Evolutionary conservation across 257 asterid genomes (phyloP), one percentile per base, ranked within the genome.

Genomic region (Marsdenia floribunda): DNA sequence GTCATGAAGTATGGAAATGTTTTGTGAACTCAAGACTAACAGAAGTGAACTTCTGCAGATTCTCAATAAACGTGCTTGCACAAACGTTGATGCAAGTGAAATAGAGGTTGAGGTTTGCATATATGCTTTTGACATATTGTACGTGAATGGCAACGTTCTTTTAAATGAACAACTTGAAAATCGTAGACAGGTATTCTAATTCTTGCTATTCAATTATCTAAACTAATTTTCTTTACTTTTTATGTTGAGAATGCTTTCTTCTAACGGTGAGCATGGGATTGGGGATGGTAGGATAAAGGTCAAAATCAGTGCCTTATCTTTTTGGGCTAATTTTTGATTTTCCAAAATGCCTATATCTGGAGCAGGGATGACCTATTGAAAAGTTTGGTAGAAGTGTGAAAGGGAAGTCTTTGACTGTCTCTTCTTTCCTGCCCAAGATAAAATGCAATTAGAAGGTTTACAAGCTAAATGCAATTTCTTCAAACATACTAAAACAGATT

Each of bases 121-220:
- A 80, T 95, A n/a, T 85, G 96, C 99, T 53, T 95, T 95, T 76
- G 99, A 95, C 78, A 86, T 92, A 66, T 89, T 95, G 82, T 90
- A 89, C 82, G 84, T 95, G 15, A 84, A 95, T 75, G 97, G 99
- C 63, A 89, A 88, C 80, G 82, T 85, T 78, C 98, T 92, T 85
- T 85, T 95, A 61, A 94, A 89, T 70, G 97, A 90, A 76, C 98
- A 92, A 78, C 96, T 95, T 33, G 76, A 82, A 71, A 84, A 85
- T 76, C 98, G 98, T 70, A 87, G 99, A 80, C 92, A 92, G 96
- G 99, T 92, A 89, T 74, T 58, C 38, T 50, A n/a, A 22, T 79
- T 71, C 21, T 72, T 72, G 71, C 9, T 8, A 59, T 52, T 75
- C 72, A 49, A 18, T 66, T 78, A 38, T 66, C 52, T 66, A 49